phyloP scores from a whole-genome alignment of 495 filamentous ascomycete species.

The Massariosphaeria phaeospora region DNA sequence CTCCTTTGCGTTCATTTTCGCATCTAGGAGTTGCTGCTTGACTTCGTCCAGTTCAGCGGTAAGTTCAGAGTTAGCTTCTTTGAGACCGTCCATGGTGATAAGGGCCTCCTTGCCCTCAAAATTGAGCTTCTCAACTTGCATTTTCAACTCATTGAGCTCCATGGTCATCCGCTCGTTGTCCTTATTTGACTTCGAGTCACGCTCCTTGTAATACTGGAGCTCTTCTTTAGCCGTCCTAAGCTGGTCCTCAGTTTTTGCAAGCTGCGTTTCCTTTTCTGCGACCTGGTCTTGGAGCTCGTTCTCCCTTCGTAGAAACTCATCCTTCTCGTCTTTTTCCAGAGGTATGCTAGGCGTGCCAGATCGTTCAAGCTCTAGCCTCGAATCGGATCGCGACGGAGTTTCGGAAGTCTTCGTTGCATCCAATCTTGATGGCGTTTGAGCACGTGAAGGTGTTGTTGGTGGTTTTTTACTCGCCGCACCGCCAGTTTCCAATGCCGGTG shows the following conservation, averaged over 20 bases:
- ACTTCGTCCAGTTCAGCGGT: constrained; percentile 88
- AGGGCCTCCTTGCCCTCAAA: constrained; percentile 95
- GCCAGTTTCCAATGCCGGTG: constrained; percentile 57
- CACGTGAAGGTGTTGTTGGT: constrained; percentile 57
- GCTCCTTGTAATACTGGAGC: constrained; percentile 72
- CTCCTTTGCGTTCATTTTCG: constrained; percentile 92
- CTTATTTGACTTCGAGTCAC: constrained; percentile 69
- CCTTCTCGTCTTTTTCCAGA: constrained; percentile 91
- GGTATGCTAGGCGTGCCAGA: constrained; percentile 79
- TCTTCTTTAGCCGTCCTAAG: constrained; percentile 80
- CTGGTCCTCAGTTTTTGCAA: constrained; percentile 69
- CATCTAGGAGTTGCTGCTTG: constrained; percentile 93
- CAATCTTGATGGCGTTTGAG: constrained; percentile 71
- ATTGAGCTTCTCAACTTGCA: constrained; percentile 90
- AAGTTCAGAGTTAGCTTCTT: constrained; percentile 90
- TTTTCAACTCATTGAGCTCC: constrained; percentile 85
- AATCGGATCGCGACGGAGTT: constrained; percentile 68
- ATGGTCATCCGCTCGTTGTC: constrained; percentile 79
- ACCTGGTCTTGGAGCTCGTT: constrained; percentile 97
- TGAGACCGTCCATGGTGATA: constrained; percentile 96
- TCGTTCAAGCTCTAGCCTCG: constrained; percentile 76
- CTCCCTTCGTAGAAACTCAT: constrained; percentile 91
- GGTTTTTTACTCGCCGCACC: constrained; percentile 51
- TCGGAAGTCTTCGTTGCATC: constrained; percentile 44
- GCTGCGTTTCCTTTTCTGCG: constrained; percentile 81